Evolutionary conservation across 805 yeast species (phyloP), one percentile per base, ranked within the genome.

Genomic region (Starmera dryadoides): DNA sequence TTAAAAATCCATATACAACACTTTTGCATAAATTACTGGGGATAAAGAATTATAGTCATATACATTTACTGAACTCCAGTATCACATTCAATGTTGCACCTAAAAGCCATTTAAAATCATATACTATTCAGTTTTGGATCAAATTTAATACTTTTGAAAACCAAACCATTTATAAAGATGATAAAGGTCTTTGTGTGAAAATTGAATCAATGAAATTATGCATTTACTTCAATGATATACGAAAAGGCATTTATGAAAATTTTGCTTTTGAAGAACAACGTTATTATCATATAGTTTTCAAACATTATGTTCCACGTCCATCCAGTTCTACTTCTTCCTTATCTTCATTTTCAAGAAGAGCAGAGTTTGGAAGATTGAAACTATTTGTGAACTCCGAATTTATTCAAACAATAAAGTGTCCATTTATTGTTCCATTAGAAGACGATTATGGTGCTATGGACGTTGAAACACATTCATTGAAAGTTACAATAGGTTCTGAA

Each of bases 401-500:
- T n/a, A 18, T 32, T 12, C 25, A 32, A 20, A 6, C 8, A 14
- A 10, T 32, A 8, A 32, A n/a, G 19, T 32, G 34, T 20, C 34
- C 23, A 20, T 32, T 32, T 21, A 12, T 32, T 20, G 17, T 32
- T 11, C 25, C 34, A n/a, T 15, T 32, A 10, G 34, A 32, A 32
- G 34, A 32, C 19, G 34, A 20, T 20, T 32, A 32, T 32, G 25
- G 25, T n/a, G 15, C 34, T 12, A 19, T 32, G 23, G 23, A 19
- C 2, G 12, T 16, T 5, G 34, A 32, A 10, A 20, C 26, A 11
- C 14, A 20, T 8, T n/a, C 26, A 12, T 17, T 21, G 15, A 32
- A 21, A 20, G 25, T 49, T 0, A 41, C 42, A 3, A 18, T 50
- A 17, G 56, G 58, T 2, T 45, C 50, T 0, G 28, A 36, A 18